Conservation (phyloP, 2,329 filamentous ascomycete genomes). For the Diaporthe batatas region DNA sequence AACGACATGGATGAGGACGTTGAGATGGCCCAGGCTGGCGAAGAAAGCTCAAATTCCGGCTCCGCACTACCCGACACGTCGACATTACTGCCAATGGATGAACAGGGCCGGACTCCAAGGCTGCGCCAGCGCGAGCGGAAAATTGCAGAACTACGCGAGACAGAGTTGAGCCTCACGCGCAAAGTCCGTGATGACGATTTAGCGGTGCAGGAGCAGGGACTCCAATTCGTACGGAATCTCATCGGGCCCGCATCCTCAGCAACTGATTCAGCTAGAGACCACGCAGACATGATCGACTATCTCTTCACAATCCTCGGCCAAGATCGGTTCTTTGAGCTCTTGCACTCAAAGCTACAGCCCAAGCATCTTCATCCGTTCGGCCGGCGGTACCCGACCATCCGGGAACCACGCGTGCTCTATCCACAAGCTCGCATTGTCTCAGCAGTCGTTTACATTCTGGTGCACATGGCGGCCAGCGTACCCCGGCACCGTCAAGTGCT, state of each 20-base stretch:
- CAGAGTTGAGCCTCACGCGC: conserved; percentile 76
- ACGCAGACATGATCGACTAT: conserved; percentile 84
- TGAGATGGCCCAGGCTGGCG: conserved; percentile 66
- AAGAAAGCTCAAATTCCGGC: conserved; percentile 50
- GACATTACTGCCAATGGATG: conserved; percentile 42
- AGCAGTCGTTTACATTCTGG: conserved; percentile 83
- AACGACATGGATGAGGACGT: conserved; percentile 68
- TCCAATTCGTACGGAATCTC: conserved; percentile 91
- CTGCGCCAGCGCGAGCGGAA: conserved; percentile 65
- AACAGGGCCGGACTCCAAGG: conserved; percentile 53
- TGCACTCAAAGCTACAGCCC: conserved; percentile 81
- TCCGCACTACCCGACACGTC: conserved; percentile 44
- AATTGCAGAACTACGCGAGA: conserved; percentile 68
- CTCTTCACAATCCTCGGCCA: conserved; percentile 82
- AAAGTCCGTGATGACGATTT: conserved; percentile 83
- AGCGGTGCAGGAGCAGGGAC: conserved; percentile 89
- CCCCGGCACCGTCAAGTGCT: conserved; percentile 83
- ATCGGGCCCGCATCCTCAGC: conserved; percentile 74
- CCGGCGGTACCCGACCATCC: conserved; percentile 52
- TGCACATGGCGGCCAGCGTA: conserved; percentile 88
- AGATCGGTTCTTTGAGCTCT: conserved; percentile 82
- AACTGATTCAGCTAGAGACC: conserved; percentile 64
- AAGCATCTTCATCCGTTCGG: conserved; percentile 67
- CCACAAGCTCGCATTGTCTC: conserved; percentile 79
- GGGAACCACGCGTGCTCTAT: conserved; percentile 62